Base-by-base conservation (phyloP, 176 grass and related monocot species). In the Secale cereale region DNA sequence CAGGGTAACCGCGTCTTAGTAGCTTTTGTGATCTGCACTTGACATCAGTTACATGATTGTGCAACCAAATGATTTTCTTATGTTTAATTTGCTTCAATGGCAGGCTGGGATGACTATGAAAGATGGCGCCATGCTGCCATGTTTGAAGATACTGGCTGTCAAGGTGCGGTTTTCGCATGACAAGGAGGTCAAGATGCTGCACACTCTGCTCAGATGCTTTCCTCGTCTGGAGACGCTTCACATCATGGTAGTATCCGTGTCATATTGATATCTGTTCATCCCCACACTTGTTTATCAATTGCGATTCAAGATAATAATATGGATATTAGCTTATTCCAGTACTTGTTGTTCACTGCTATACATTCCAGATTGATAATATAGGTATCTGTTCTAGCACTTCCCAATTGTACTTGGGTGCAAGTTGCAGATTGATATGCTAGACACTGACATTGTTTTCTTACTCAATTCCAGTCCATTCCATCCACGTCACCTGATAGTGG, bases 221-320 rank as follows among this genome's bases (percentile, higher is more conserved):
- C 83, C 78, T 84, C 13, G 26, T 25, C 76, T 88, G 4, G 41
- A 84, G 65, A 88, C 52, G 5, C 87, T 84, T 28, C 81, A 88
- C 54, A 65, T 88, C 75, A 74, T 26, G 40, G 80, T 83, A 72
- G 2, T 75, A 65, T 19, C 19, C 26, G 2, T 31, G 16, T 56
- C 73, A 67, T 27, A 19, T 1, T 4, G 0, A 30, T 57, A 19
- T 41, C 30, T 67, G 19, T 9, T 75, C 2, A 12, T 57, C 5
- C 6, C 7, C 29, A 29, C 1, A 76, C 19, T 54, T 31, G 36
- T 70, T 7, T 70, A 2, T 66, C 66, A 0, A 41, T 41, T 71
- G 36, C 22, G 40, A 41, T 25, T 72, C 69, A 41, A 71, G 36
- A 71, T 40, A 11, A 7, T 72, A 35, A 37, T 70, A 16, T 26